Evolutionary conservation across 108 stramenopile species (phyloP), one percentile per base, ranked within the genome.

Genomic region (Nitzschia sp.): DNA sequence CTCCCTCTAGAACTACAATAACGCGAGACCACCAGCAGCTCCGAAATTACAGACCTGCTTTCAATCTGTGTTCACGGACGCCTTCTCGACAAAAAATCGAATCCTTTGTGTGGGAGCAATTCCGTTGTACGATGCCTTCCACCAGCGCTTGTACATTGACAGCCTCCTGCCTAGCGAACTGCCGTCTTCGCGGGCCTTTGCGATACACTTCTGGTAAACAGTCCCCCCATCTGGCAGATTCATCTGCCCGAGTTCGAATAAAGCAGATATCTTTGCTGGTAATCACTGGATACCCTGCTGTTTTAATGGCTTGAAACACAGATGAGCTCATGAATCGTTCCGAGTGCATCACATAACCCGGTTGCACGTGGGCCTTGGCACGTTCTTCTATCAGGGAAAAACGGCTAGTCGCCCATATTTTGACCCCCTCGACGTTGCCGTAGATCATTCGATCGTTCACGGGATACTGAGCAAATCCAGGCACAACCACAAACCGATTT

Each of bases 361-460:
- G n/a, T 34, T 63, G 35, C 16, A 54, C 29, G n/a, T 13, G 0
- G 17, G 36, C 58, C n/a, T 33, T 16, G 22, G 60, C 69, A 11
- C 69, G 9, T 2, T 74, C 50, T 29, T 82, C 76, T 17, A 86
- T 6, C 0, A 70, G 54, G 1, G 17, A 5, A 57, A 86, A 86
- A 9, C 84, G 77, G 56, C 73, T 68, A 46, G 65, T 77, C n/a
- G n/a, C n/a, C n/a, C n/a, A n/a, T n/a, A n/a, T n/a, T n/a, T n/a
- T n/a, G n/a, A n/a, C n/a, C n/a, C n/a, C n/a, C n/a, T n/a, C n/a
- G n/a, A n/a, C n/a, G n/a, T n/a, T n/a, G n/a, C n/a, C n/a, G n/a
- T n/a, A n/a, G n/a, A n/a, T n/a, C n/a, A n/a, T n/a, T n/a, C n/a
- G n/a, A n/a, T n/a, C n/a, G n/a, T n/a, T n/a, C 25, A 77, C 71